phyloP scores from a whole-genome alignment of 1,284 basidiomycete genomes.

The Pterula multifida region DNA sequence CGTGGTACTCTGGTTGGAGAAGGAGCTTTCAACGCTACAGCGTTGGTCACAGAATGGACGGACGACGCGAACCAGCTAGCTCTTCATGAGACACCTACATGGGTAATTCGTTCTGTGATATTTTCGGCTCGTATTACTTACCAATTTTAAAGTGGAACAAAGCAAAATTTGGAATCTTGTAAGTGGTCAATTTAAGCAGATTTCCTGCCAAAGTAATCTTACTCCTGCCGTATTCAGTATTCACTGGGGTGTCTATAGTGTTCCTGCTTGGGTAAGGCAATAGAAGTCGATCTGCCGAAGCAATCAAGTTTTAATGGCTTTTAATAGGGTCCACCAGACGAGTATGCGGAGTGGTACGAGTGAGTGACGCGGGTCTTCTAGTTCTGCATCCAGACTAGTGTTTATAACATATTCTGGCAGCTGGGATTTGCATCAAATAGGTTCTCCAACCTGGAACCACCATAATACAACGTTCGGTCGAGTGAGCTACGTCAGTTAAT shows the following conservation, averaged over 20 bases:
- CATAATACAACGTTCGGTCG: slow-evolving; percentile 37
- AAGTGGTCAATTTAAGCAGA: too few relatives aligned
- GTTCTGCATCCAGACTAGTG: too few relatives aligned
- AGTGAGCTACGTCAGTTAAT: slow-evolving; percentile 18
- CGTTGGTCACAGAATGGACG: slow-evolving; percentile 27
- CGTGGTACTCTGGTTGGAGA: slow-evolving; percentile 19
- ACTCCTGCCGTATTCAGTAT: slow-evolving; percentile 20
- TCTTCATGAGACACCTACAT: slow-evolving; percentile 37
- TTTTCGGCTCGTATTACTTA: slow-evolving; percentile 5
- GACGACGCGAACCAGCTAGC: slow-evolving; percentile 24
- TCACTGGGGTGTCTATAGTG: slow-evolving; percentile 48
- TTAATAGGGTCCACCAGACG: slow-evolving; percentile 21
- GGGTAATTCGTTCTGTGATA: slow-evolving; percentile 23
- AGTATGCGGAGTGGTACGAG: slow-evolving; percentile 50
- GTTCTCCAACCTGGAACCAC: slow-evolving; percentile 32
- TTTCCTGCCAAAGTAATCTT: slow-evolving; percentile 1
- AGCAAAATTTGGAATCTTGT: slow-evolving; percentile 50
- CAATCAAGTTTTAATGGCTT: slow-evolving; percentile 2
- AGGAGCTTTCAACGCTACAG: slow-evolving; percentile 22
- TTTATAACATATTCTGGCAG: slow-evolving; percentile 10
- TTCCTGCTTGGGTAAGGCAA: slow-evolving; percentile 31
- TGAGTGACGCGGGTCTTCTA: slow-evolving; percentile 13
- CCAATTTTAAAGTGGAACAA: slow-evolving; percentile 25
- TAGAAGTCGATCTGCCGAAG: background rate
- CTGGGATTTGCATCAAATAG: slow-evolving; percentile 26